Evolutionary conservation across 2,329 filamentous ascomycete genomes (phyloP).

Genomic region (Cadophora luteo-olivacea): DNA sequence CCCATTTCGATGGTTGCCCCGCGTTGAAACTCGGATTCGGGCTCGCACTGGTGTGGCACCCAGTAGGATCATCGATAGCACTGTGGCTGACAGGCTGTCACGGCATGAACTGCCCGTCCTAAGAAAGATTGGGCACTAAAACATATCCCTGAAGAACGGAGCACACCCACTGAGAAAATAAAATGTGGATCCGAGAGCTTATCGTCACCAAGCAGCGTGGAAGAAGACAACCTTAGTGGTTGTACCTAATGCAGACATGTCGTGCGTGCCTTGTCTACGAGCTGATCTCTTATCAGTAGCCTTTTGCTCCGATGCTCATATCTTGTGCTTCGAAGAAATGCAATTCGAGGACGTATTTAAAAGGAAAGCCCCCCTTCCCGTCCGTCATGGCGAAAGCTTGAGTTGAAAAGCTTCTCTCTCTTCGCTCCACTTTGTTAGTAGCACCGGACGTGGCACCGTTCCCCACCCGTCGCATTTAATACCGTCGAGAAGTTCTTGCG

Average conservation of each 20-base stretch:
- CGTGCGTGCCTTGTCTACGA: slow-evolving; percentile 2
- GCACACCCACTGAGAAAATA: slow-evolving; percentile 7
- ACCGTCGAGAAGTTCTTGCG: background rate
- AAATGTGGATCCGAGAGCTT: slow-evolving; percentile 4
- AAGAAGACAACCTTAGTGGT: background rate
- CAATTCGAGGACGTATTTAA: background rate
- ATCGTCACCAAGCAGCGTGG: slow-evolving; percentile 1
- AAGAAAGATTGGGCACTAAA: slow-evolving; percentile 8
- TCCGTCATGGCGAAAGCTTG: background rate
- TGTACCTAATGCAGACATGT: slow-evolving; percentile 4
- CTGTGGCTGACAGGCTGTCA: slow-evolving; percentile 1
- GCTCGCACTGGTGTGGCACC: background rate
- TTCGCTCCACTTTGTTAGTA: slow-evolving; percentile 12
- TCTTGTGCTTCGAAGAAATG: background rate
- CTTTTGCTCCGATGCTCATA: background rate
- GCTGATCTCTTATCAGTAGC: slow-evolving; percentile 19
- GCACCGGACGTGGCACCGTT: background rate
- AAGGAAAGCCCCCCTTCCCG: background rate
- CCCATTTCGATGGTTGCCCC: background rate
- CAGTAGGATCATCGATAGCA: background rate
- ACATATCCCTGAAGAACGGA: slow-evolving; percentile 2
- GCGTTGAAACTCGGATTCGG: background rate
- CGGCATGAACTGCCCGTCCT: background rate
- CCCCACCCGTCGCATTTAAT: background rate
- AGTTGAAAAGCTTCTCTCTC: slow-evolving; percentile 3